A percentile compares a stretch with the other conserved stretches of the same genome.
phyloP scores from a whole-genome alignment of 148 eudicot genomes.

The Vaccinium vitisidaea region DNA sequence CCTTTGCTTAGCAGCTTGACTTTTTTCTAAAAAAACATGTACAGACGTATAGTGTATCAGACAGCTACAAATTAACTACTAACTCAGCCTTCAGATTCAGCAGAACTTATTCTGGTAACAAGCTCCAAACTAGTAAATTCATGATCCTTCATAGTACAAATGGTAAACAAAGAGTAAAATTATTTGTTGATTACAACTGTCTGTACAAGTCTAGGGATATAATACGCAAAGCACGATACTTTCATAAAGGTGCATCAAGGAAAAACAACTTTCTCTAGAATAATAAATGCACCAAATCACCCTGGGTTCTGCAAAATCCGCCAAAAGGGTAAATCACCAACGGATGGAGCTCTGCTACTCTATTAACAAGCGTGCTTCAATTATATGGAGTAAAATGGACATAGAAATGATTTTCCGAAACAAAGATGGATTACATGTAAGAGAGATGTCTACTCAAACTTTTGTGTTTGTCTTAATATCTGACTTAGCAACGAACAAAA shows the following conservation, averaged over 20 bases:
- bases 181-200: not conserved
- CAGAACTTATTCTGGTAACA: not conserved
- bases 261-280: constrained; percentile 6
- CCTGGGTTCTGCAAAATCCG: not conserved
- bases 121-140: constrained; percentile 7
- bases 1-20: constrained; percentile 51
- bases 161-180: not conserved
- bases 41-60: not conserved
- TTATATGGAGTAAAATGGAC: not conserved
- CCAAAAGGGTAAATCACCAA: not conserved
- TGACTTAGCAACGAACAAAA: not conserved
- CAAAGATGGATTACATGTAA: not conserved
- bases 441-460: not conserved
- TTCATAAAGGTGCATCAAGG: not conserved
- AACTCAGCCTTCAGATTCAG: not conserved
- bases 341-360: not conserved
- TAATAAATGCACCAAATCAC: not conserved
- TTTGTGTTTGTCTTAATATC: not conserved
- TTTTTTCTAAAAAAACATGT: constrained; percentile 45
- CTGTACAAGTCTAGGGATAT: not conserved
- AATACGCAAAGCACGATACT: not conserved
- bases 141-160: not conserved
- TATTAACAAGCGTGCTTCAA: not conserved
- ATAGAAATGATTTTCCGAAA: not conserved
- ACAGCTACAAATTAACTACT: not conserved